A percentile compares a stretch with the other conserved stretches of the same genome.
Conservation (phyloP, 192 early-diverging fungal genomes). For the Jimgerdemannia lactiflua region DNA sequence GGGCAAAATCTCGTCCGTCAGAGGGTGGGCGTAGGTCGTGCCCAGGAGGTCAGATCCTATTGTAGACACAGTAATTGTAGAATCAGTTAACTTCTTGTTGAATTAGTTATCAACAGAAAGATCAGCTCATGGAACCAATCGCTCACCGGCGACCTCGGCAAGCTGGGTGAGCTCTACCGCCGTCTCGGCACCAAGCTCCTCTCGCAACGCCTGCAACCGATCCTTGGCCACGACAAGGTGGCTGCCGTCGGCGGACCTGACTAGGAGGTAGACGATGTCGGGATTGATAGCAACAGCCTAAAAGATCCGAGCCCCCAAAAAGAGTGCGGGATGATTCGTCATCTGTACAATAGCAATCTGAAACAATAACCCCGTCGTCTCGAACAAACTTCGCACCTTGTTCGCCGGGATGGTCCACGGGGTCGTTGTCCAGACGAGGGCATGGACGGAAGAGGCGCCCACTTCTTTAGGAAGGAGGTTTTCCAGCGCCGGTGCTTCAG, state of each 20-base stretch:
- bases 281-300: slow-evolving; percentile 65
- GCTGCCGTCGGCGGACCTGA: slow-evolving; percentile 4
- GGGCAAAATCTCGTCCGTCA: slow-evolving; percentile 41
- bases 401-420: slow-evolving; percentile 84
- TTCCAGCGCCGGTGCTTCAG: neutral
- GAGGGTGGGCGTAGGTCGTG: slow-evolving; percentile 51
- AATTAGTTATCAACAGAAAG: neutral
- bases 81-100: slow-evolving; percentile 3
- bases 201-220: slow-evolving; percentile 34
- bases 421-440: slow-evolving; percentile 77
- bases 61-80: slow-evolving; percentile 5
- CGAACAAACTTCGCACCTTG: slow-evolving; percentile 15
- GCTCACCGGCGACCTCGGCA: slow-evolving; percentile 8
- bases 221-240: slow-evolving; percentile 43
- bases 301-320: neutral
- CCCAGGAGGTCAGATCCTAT: slow-evolving; percentile 51
- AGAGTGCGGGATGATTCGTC: too few relatives aligned
- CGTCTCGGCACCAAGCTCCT: slow-evolving; percentile 16
- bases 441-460: slow-evolving; percentile 22
- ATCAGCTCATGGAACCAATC: neutral
- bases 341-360: neutral
- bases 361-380: neutral
- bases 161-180: slow-evolving; percentile 3
- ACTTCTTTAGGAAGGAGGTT: neutral
- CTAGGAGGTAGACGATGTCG: slow-evolving; percentile 55